Percentiles rank a stretch among this genome's conserved stretches.
These are phyloP conservation scores for Oryza nivara DNA, from an alignment of 176 grass and related monocot genomes.

Conservation along the genomic window DNA sequence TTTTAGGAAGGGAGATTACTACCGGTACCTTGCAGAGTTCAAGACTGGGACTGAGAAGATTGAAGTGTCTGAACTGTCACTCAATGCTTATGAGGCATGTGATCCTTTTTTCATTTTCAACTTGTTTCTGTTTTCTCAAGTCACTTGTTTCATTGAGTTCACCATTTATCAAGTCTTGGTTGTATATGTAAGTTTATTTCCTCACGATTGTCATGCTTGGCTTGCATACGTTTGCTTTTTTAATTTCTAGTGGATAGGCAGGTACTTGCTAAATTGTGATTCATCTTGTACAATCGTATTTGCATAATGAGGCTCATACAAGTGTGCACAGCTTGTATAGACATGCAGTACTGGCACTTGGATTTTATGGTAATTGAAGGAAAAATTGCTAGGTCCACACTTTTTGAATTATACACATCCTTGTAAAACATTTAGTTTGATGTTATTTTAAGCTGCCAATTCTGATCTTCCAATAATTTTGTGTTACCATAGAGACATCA, in stretches of 20 bases:
- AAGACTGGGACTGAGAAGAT: slow-evolving; percentile 54
- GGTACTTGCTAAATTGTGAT: not conserved
- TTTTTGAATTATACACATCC: not conserved
- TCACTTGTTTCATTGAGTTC: not conserved
- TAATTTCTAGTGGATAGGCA: not conserved
- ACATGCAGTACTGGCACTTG: not conserved
- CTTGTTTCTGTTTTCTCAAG: not conserved
- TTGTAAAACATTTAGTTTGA: not conserved
- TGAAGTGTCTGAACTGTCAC: slow-evolving; percentile 54
- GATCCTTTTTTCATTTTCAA: not conserved
- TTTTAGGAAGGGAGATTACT: slow-evolving; percentile 75
- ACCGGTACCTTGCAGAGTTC: slow-evolving; percentile 70
- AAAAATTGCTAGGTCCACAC: not conserved
- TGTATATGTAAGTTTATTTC: slow-evolving; percentile 10
- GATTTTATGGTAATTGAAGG: not conserved
- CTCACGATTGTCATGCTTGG: not conserved
- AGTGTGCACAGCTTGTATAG: not conserved
- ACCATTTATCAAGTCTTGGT: not conserved
- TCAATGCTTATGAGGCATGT: slow-evolving; percentile 65
- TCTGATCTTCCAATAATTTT: not conserved
- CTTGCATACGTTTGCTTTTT: not conserved
- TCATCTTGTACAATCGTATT: not conserved
- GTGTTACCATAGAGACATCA: not conserved
- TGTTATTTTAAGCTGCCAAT: not conserved
- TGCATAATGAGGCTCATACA: not conserved